These are phyloP conservation scores for Yarrowia sp. DNA, from an alignment of 805 yeast genomes.

Conservation along the genomic window DNA sequence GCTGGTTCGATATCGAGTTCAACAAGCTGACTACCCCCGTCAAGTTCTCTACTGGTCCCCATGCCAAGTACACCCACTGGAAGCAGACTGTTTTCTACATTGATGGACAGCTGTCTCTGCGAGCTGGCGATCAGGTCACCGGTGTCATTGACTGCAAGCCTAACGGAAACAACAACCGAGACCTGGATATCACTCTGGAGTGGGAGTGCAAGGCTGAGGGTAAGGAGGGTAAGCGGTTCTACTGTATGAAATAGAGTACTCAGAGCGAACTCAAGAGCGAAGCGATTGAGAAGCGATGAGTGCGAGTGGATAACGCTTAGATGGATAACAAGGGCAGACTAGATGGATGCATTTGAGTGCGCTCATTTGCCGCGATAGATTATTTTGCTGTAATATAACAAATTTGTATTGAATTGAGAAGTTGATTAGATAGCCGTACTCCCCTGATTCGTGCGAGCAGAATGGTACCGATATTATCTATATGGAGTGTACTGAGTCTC, in stretches of 20 bases:
- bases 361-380: too few relatives aligned
- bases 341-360: too few relatives aligned
- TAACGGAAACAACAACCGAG: conserved; percentile 76
- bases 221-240: conserved; percentile 20
- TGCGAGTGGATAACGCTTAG: neutral
- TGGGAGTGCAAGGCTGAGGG: conserved; percentile 50
- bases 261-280: too few relatives aligned
- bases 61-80: conserved; percentile 95
- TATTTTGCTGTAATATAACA: too few relatives aligned
- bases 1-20: conserved; percentile 95
- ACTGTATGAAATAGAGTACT: conserved; percentile 24
- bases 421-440: too few relatives aligned
- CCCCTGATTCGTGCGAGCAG: too few relatives aligned
- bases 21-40: conserved; percentile 53
- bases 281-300: neutral
- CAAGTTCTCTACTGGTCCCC: conserved; percentile 89
- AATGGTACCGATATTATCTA: too few relatives aligned
- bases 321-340: too few relatives aligned
- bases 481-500: too few relatives aligned
- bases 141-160: conserved; percentile 78
- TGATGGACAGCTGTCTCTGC: conserved; percentile 71
- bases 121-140: conserved; percentile 69
- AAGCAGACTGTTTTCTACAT: conserved; percentile 95
- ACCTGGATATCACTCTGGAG: conserved; percentile 73
- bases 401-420: too few relatives aligned